Conservation (phyloP, 441 rosid species). For the Croton setiger region DNA sequence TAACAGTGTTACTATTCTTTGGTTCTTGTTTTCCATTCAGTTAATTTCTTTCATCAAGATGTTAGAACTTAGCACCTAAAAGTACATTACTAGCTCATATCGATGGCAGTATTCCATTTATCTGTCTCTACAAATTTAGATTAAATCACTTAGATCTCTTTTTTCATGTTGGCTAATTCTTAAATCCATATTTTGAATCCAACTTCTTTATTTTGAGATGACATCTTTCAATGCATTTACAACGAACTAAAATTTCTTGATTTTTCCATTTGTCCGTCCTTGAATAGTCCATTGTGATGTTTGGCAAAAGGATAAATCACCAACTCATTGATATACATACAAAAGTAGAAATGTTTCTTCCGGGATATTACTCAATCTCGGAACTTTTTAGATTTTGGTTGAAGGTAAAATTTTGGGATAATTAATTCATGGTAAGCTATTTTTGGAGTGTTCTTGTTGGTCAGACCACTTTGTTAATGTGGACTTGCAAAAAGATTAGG, state of each 20-base stretch:
- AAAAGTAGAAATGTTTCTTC: too few relatives aligned
- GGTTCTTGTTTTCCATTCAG: background rate
- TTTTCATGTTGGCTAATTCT: background rate
- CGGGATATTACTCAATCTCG: too few relatives aligned
- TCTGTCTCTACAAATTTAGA: background rate
- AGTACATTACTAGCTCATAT: background rate
- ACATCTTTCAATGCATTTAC: background rate
- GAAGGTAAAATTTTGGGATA: too few relatives aligned
- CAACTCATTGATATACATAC: too few relatives aligned
- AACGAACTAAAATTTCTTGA: background rate
- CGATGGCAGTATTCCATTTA: background rate
- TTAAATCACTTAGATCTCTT: background rate
- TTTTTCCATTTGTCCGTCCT: too few relatives aligned
- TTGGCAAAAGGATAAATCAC: too few relatives aligned
- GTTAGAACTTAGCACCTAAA: conserved; percentile 5
- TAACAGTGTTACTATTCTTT: background rate
- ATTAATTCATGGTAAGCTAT: too few relatives aligned
- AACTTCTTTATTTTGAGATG: background rate
- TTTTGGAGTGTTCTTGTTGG: too few relatives aligned
- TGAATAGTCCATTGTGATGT: too few relatives aligned
- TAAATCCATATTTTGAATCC: background rate
- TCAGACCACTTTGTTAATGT: too few relatives aligned
- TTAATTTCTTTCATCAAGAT: background rate
- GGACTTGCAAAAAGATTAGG: too few relatives aligned
- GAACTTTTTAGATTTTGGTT: too few relatives aligned